Conservation (phyloP, 306 rosid genomes). For the Pterocarpus santalinus region DNA sequence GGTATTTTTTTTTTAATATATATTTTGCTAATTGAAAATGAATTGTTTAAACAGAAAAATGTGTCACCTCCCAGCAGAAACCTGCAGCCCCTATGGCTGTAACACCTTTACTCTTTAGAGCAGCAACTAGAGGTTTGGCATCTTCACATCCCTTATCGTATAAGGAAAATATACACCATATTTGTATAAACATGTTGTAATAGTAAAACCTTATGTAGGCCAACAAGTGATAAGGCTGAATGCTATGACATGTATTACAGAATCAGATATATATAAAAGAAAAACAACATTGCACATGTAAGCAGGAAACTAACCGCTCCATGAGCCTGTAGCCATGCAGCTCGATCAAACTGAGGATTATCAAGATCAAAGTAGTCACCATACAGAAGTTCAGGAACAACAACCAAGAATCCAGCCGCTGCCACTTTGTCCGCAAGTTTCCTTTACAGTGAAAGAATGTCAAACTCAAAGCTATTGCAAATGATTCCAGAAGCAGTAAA, state of each 20-base stretch:
- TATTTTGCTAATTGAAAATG: not conserved
- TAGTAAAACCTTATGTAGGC: not conserved
- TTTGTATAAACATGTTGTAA: constrained; percentile 17
- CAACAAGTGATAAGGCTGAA: not conserved
- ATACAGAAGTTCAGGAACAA: constrained; percentile 70
- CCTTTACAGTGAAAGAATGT: constrained; percentile 52
- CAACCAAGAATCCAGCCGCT: constrained; percentile 63
- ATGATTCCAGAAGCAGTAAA: not conserved
- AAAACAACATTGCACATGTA: not conserved
- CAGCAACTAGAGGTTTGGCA: constrained; percentile 57
- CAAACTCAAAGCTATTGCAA: constrained; percentile 10
- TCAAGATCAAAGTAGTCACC: constrained; percentile 51
- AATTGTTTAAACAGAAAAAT: not conserved
- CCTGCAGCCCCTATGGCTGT: constrained; percentile 68
- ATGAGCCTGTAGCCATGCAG: constrained; percentile 55
- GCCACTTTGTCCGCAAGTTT: constrained; percentile 71
- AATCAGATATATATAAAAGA: not conserved
- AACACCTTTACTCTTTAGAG: constrained; percentile 62
- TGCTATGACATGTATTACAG: no score
- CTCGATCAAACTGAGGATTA: constrained; percentile 47
- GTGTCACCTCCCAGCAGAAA: constrained; percentile 72
- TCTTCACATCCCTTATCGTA: constrained; percentile 68
- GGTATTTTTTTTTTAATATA: no score
- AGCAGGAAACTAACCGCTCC: constrained; percentile 48
- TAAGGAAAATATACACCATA: not conserved